Evolutionary conservation across 2,329 filamentous ascomycete genomes (phyloP).

Genomic region (Fusarium incarnatum): DNA sequence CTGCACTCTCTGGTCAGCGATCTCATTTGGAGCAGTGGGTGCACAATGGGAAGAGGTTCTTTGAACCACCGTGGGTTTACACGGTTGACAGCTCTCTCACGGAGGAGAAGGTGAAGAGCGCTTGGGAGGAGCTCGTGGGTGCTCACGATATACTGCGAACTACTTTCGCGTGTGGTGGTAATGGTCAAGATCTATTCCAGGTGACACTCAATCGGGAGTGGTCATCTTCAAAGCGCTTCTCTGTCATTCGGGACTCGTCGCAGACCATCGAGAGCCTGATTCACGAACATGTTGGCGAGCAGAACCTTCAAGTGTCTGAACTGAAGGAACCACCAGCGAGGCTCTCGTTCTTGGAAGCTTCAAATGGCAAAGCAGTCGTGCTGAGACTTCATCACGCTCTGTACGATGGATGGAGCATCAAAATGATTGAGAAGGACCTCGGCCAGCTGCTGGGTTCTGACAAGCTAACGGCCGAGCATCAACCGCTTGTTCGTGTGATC

Average conservation of each 20-base stretch:
- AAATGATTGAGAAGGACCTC: slow-evolving; percentile 18
- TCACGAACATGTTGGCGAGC: background rate
- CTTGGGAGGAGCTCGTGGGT: slow-evolving; percentile 1
- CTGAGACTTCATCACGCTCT: slow-evolving; percentile 25
- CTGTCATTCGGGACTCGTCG: background rate
- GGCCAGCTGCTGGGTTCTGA: background rate
- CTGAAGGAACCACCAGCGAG: slow-evolving; percentile 9
- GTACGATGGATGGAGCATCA: slow-evolving; percentile 31
- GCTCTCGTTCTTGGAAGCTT: slow-evolving; percentile 5
- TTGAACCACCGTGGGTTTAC: slow-evolving; percentile 27
- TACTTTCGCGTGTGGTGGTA: background rate
- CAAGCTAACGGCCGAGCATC: accelerated
- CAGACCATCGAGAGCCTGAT: background rate
- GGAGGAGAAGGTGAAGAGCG: background rate
- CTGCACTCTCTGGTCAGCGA: slow-evolving; percentile 5
- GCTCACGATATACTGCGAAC: slow-evolving; percentile 19
- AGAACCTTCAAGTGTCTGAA: background rate
- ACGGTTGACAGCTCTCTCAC: background rate
- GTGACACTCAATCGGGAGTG: slow-evolving; percentile 6
- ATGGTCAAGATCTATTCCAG: background rate
- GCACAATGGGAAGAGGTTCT: slow-evolving; percentile 23
- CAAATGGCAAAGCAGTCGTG: slow-evolving; percentile 10
- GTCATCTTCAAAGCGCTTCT: background rate
- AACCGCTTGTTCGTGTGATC: background rate
- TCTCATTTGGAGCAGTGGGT: slow-evolving; percentile 28